Conservation (phyloP, 2,329 filamentous ascomycete species). For the Colletotrichum truncatum region DNA sequence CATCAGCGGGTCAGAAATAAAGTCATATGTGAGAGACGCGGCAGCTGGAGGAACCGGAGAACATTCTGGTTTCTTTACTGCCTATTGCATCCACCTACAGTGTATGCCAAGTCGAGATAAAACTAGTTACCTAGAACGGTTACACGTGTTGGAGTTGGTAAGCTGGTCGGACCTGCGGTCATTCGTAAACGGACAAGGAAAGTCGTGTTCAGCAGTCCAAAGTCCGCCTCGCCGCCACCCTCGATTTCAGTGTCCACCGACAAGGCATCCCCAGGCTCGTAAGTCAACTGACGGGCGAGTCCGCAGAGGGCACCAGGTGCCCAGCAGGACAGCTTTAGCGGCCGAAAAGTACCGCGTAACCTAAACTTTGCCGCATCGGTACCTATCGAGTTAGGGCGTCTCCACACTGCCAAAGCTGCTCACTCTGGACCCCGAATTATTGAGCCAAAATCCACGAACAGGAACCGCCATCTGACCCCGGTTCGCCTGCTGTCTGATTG, state of each 20-base stretch:
- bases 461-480: constrained; percentile 22
- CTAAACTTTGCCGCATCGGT: constrained; percentile 13
- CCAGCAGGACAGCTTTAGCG: constrained; percentile 7
- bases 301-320: constrained; percentile 20
- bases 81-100: background rate
- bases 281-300: constrained; percentile 21
- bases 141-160: constrained; percentile 10
- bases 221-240: constrained; percentile 22
- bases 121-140: background rate
- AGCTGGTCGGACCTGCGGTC: background rate
- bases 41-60: background rate
- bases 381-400: background rate
- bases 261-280: constrained; percentile 16
- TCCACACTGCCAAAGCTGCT: constrained; percentile 9
- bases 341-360: background rate
- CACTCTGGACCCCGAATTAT: constrained; percentile 28
- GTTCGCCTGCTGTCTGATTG: background rate
- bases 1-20: background rate
- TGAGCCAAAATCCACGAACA: constrained; percentile 25
- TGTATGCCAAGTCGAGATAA: background rate
- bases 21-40: background rate
- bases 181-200: background rate
- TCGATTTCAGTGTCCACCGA: background rate
- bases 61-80: constrained; percentile 3
- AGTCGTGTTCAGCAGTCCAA: background rate